Conservation (phyloP, 2,329 filamentous ascomycete genomes). For the Rutstroemia sp. region DNA sequence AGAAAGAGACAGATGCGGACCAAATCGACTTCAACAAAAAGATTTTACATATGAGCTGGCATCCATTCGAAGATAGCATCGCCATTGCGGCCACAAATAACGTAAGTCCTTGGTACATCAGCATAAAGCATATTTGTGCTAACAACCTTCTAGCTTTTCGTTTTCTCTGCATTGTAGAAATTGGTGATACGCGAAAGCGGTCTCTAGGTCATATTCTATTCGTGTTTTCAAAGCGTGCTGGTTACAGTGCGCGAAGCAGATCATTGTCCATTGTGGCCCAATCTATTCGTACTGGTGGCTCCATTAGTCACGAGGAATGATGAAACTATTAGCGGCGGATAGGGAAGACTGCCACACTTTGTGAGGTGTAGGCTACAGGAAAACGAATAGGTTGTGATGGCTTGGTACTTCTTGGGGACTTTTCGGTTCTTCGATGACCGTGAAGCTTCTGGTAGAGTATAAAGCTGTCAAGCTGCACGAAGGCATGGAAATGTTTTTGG, state of each 20-base stretch:
- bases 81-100: slow-evolving; percentile 99
- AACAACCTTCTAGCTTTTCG: slow-evolving; percentile 51
- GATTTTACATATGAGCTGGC: slow-evolving; percentile 99
- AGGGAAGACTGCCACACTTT: slow-evolving; percentile 17
- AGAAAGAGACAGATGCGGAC: slow-evolving; percentile 97
- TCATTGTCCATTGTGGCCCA: slow-evolving; percentile 17
- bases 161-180: slow-evolving; percentile 66
- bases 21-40: slow-evolving; percentile 99
- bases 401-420: slow-evolving; percentile 16
- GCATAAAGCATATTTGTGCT: too few relatives aligned
- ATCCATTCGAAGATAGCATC: slow-evolving; percentile 99
- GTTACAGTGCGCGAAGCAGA: slow-evolving; percentile 19
- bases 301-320: slow-evolving; percentile 23
- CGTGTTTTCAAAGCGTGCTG: slow-evolving; percentile 27
- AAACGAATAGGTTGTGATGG: slow-evolving; percentile 12
- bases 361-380: slow-evolving; percentile 10
- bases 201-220: slow-evolving; percentile 27
- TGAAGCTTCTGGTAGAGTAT: slow-evolving; percentile 11
- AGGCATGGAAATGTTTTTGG: slow-evolving; percentile 10
- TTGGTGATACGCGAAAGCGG: slow-evolving; percentile 19
- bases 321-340: slow-evolving; percentile 18
- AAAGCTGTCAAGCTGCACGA: slow-evolving; percentile 4
- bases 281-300: slow-evolving; percentile 16
- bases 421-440: slow-evolving; percentile 15
- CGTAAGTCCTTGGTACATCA: slow-evolving; percentile 49